Evolutionary conservation across 2,329 filamentous ascomycete genomes (phyloP).

Genomic region (Alternaria sp.): DNA sequence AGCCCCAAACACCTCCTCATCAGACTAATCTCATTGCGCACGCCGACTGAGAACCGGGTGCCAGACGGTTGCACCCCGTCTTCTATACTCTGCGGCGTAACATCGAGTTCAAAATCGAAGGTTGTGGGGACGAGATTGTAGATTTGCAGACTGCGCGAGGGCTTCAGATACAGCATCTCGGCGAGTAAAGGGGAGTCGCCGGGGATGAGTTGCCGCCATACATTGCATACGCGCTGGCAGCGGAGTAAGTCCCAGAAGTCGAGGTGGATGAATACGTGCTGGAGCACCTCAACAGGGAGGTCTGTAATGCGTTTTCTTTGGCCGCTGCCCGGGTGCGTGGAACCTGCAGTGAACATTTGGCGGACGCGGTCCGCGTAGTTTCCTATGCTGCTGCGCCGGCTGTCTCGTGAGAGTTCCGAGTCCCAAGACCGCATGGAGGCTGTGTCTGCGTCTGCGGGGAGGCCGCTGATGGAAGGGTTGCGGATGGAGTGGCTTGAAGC

Average conservation of each 20-base stretch:
- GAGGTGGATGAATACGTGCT: conserved; percentile 17
- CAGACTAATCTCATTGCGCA: conserved; percentile 7
- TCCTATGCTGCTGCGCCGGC: conserved; percentile 20
- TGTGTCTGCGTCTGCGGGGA: conserved; percentile 1
- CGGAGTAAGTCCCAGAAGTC: conserved; percentile 17
- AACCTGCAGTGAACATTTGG: conserved; percentile 14
- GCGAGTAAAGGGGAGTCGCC: conserved; percentile 16
- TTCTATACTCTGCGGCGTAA: conserved; percentile 3
- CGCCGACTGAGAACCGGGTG: not conserved
- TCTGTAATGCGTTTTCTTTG: conserved; percentile 6
- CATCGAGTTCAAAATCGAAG: conserved; percentile 16
- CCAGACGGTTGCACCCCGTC: conserved; percentile 1
- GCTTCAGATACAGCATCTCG: conserved; percentile 18
- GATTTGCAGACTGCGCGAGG: conserved; percentile 16
- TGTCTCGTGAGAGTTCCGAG: conserved; percentile 2
- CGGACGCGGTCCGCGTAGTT: conserved; percentile 23
- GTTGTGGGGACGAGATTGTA: conserved; percentile 17
- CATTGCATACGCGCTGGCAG: conserved; percentile 16
- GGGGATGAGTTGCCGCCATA: conserved; percentile 15
- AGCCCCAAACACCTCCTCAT: conserved; percentile 14
- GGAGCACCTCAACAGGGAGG: conserved; percentile 19
- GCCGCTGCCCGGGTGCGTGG: not conserved
- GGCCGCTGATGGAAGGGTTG: conserved; percentile 3
- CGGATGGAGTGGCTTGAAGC: not conserved
- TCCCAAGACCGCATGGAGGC: not conserved